A percentile compares a stretch with the other conserved stretches of the same genome.
Conservation (phyloP, 306 rosid genomes). For the Gastrolobium villosum region DNA sequence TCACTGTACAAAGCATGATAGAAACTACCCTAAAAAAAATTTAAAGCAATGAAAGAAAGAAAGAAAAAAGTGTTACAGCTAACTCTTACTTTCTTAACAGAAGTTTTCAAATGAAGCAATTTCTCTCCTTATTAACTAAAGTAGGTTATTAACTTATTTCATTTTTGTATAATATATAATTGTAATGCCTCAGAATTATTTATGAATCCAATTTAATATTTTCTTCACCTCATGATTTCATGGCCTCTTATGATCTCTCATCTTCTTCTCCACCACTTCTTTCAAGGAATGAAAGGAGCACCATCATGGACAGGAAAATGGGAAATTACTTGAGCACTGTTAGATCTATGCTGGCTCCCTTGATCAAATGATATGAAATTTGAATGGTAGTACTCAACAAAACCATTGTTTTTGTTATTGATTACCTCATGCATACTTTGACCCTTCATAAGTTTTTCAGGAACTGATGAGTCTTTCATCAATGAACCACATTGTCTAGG, state of each 20-base stretch:
- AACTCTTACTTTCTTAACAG: neutral
- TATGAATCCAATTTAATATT: neutral
- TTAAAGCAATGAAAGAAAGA: neutral
- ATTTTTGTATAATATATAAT: constrained; percentile 4
- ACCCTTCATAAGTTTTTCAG: constrained; percentile 41
- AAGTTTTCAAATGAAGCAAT: constrained; percentile 43
- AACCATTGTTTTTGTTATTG: constrained; percentile 45
- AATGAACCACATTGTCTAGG: constrained; percentile 75
- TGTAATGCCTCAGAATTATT: constrained; percentile 7
- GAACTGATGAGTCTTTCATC: constrained; percentile 56
- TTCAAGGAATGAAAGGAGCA: constrained; percentile 57
- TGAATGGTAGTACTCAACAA: constrained; percentile 56
- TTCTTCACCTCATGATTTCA: neutral
- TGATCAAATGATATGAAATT: constrained; percentile 68
- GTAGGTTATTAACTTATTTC: constrained; percentile 41
- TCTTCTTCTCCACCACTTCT: neutral
- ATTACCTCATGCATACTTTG: constrained; percentile 50
- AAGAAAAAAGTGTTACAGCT: constrained; percentile 4
- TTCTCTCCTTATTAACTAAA: constrained; percentile 48
- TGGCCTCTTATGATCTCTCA: neutral
- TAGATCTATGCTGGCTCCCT: constrained; percentile 58
- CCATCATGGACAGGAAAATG: constrained; percentile 59
- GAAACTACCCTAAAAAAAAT: constrained; percentile 33
- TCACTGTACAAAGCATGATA: constrained; percentile 41
- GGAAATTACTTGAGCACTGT: constrained; percentile 48